Conservation (phyloP, 768 basidiomycete species). For the Mycena rosella region DNA sequence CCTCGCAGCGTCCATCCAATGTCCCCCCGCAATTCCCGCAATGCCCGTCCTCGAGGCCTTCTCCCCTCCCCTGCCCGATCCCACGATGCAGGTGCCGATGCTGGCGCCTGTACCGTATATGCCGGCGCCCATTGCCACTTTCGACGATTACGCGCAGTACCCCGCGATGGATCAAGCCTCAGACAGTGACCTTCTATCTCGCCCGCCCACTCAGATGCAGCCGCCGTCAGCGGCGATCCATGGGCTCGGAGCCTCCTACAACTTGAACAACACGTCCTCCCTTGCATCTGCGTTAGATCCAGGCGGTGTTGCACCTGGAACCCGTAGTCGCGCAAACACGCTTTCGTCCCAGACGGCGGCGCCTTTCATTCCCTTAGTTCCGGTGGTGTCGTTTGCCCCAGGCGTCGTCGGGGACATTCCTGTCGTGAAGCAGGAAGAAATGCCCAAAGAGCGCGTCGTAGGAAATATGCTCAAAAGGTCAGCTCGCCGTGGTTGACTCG, state of each 20-base stretch:
- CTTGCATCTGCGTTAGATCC: slow-evolving; percentile 61
- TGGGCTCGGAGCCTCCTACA: slow-evolving; percentile 54
- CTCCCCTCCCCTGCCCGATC: slow-evolving; percentile 9
- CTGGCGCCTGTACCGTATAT: slow-evolving; percentile 29
- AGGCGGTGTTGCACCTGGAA: slow-evolving; percentile 43
- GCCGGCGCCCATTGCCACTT: slow-evolving; percentile 16
- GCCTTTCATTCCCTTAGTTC: slow-evolving; percentile 41
- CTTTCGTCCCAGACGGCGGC: slow-evolving; percentile 30
- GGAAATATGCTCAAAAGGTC: slow-evolving; percentile 68
- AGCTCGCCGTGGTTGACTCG: slow-evolving; percentile 39
- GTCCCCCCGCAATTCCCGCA: slow-evolving; percentile 20
- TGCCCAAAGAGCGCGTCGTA: slow-evolving; percentile 49
- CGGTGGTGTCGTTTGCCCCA: slow-evolving; percentile 36
- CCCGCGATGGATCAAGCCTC: slow-evolving; percentile 33
- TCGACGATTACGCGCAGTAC: slow-evolving; percentile 34
- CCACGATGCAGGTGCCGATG: slow-evolving; percentile 24
- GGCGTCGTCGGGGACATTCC: background rate
- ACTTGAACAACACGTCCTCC: slow-evolving; percentile 55
- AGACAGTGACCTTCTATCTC: slow-evolving; percentile 44
- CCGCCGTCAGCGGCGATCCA: slow-evolving; percentile 54
- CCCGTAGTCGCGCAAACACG: slow-evolving; percentile 57
- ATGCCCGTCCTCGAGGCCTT: slow-evolving; percentile 26
- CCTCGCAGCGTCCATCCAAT: slow-evolving; percentile 16
- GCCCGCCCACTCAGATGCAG: slow-evolving; percentile 52
- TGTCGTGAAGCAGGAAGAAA: slow-evolving; percentile 41